A percentile compares a stretch with the other conserved stretches of the same genome.
Conservation (phyloP, 1,284 basidiomycete species). For the Agroathelia rolfsii region DNA sequence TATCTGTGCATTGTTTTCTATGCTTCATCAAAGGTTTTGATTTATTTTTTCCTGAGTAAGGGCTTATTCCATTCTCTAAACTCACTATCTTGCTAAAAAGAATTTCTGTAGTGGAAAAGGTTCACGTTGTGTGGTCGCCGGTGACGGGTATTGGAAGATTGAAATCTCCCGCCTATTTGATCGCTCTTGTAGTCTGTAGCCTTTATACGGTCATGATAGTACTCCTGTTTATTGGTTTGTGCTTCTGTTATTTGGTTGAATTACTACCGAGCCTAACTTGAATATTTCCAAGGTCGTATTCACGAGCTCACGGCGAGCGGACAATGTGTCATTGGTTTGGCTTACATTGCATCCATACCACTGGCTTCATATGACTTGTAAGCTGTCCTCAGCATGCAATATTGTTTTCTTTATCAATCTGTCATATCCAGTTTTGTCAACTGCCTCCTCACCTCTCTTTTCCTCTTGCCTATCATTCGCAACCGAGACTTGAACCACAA, state of each 20-base stretch:
- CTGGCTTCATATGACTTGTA: constrained; percentile 33
- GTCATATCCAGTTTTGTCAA: constrained; percentile 27
- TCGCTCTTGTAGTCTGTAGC: constrained; percentile 20
- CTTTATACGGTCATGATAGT: constrained; percentile 24
- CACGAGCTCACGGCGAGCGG: constrained; percentile 24
- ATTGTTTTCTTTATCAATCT: constrained; percentile 6
- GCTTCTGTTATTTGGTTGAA: background rate
- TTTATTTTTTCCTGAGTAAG: constrained; percentile 26
- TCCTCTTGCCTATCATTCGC: constrained; percentile 35
- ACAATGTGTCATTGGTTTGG: constrained; percentile 35
- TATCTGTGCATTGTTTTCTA: constrained; percentile 26
- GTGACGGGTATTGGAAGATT: constrained; percentile 15
- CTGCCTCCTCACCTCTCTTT: constrained; percentile 32
- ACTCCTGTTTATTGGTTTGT: constrained; percentile 24
- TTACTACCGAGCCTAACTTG: constrained; percentile 1
- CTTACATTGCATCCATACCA: constrained; percentile 26
- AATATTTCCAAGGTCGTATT: constrained; percentile 22
- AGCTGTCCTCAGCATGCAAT: constrained; percentile 16
- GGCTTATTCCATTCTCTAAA: constrained; percentile 1
- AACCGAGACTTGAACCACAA: constrained; percentile 23
- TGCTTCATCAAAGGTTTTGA: constrained; percentile 22
- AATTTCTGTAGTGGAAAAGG: constrained; percentile 20
- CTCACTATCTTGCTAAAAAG: background rate
- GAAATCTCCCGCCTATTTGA: constrained; percentile 26
- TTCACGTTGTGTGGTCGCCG: constrained; percentile 26